Conservation (phyloP, 1,284 basidiomycete genomes). For the Violaceomyces palustris region DNA sequence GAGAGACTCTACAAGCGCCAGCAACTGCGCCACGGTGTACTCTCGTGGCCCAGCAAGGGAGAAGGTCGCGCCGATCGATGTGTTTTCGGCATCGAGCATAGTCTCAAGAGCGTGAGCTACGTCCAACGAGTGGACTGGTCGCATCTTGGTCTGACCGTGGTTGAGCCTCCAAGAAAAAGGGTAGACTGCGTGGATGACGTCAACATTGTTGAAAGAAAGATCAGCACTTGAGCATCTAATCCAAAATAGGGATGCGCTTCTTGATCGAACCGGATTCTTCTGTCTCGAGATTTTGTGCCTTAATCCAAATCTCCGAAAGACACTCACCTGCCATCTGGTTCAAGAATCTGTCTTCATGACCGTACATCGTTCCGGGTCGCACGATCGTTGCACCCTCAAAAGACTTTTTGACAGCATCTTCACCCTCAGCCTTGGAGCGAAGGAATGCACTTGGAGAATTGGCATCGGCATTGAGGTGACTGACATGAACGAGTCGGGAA, state of each 20-base stretch:
- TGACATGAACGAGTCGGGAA: constrained; percentile 84
- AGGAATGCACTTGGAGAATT: constrained; percentile 79
- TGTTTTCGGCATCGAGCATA: constrained; percentile 65
- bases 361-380: constrained; percentile 78
- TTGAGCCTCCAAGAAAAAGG: constrained; percentile 95
- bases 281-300: not conserved
- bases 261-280: not conserved
- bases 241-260: not conserved
- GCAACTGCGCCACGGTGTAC: constrained; percentile 77
- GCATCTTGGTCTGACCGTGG: constrained; percentile 74
- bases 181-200: constrained; percentile 61
- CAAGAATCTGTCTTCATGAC: constrained; percentile 88
- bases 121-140: constrained; percentile 88
- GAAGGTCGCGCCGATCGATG: constrained; percentile 64
- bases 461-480: constrained; percentile 83
- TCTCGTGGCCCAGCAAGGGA: constrained; percentile 83
- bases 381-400: constrained; percentile 88
- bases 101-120: constrained; percentile 85
- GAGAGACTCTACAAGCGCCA: constrained; percentile 73
- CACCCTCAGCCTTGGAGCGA: constrained; percentile 82
- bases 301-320: no score
- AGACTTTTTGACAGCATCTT: constrained; percentile 75
- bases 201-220: not conserved
- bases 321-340: constrained; percentile 81
- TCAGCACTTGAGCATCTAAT: not conserved